Evolutionary conservation across 108 stramenopile genomes (phyloP).

Genomic region (Fragilaria crotonensis): DNA sequence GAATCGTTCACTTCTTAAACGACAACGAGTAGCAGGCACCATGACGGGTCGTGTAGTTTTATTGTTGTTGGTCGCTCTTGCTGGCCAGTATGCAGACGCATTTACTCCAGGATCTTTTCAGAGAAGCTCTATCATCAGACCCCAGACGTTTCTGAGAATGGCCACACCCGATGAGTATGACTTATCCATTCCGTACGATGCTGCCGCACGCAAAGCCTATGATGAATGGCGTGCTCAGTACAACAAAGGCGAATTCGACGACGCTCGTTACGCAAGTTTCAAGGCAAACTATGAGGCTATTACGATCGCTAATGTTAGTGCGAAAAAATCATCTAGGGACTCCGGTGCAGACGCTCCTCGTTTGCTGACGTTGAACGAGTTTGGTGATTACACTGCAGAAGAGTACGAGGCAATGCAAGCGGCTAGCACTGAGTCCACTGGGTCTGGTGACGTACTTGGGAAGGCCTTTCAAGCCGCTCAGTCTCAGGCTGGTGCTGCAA

Average conservation of each 20-base stretch:
- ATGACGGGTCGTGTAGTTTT: slow-evolving; percentile 2
- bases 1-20: too few relatives aligned
- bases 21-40: too few relatives aligned
- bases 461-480: slow-evolving; percentile 59
- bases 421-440: slow-evolving; percentile 13
- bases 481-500: slow-evolving; percentile 64
- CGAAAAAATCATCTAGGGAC: slow-evolving; percentile 70
- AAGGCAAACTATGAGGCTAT: slow-evolving; percentile 72
- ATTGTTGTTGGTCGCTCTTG: slow-evolving; percentile 36
- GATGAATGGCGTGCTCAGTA: slow-evolving; percentile 60
- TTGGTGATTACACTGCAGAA: slow-evolving; percentile 67
- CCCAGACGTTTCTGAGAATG: slow-evolving; percentile 18
- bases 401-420: slow-evolving; percentile 56
- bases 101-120: slow-evolving; percentile 32
- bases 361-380: slow-evolving; percentile 68
- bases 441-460: slow-evolving; percentile 28
- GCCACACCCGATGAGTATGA: slow-evolving; percentile 33
- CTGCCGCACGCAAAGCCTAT: slow-evolving; percentile 79
- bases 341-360: slow-evolving; percentile 28
- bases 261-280: slow-evolving; percentile 46
- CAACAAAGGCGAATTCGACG: slow-evolving; percentile 44
- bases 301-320: slow-evolving; percentile 68
- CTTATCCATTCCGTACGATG: slow-evolving; percentile 68
- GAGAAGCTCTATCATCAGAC: slow-evolving; percentile 1
- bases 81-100: slow-evolving; percentile 26